Conservation (phyloP, 768 basidiomycete species). For the Suillus variegatus region DNA sequence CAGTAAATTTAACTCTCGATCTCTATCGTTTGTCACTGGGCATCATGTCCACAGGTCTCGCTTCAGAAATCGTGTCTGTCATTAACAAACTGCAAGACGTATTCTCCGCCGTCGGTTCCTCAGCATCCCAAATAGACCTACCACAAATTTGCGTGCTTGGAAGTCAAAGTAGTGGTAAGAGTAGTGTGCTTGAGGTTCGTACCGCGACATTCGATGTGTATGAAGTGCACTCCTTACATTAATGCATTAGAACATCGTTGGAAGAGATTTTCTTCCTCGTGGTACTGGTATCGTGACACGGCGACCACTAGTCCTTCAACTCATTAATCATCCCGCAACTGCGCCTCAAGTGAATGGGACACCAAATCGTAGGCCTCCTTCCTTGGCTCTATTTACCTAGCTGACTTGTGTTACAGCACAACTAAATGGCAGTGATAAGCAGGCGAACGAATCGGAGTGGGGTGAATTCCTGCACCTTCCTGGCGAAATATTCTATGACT, state of each 20-base stretch:
- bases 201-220: not conserved
- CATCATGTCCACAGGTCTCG: constrained; percentile 61
- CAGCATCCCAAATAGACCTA: constrained; percentile 79
- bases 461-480: constrained; percentile 98
- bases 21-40: too few species aligned
- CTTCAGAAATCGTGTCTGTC: constrained; percentile 76
- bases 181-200: constrained; percentile 85
- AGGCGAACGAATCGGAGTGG: constrained; percentile 94
- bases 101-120: constrained; percentile 80
- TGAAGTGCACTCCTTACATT: constrained; percentile 11
- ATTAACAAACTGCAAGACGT: constrained; percentile 93
- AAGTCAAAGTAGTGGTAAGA: constrained; percentile 92
- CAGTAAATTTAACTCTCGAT: too few species aligned
- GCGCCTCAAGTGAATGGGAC: constrained; percentile 44
- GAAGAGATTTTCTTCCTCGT: constrained; percentile 97
- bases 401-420: constrained; percentile 19
- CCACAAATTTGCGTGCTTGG: constrained; percentile 92
- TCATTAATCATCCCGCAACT: constrained; percentile 79
- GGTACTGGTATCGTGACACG: constrained; percentile 99
- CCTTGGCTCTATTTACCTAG: constrained; percentile 4
- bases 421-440: constrained; percentile 57
- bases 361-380: constrained; percentile 38
- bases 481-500: constrained; percentile 97
- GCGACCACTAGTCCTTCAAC: constrained; percentile 93
- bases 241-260: constrained; percentile 83